Conservation (phyloP, 768 basidiomycete species). For the Boletus vinaceobasis region DNA sequence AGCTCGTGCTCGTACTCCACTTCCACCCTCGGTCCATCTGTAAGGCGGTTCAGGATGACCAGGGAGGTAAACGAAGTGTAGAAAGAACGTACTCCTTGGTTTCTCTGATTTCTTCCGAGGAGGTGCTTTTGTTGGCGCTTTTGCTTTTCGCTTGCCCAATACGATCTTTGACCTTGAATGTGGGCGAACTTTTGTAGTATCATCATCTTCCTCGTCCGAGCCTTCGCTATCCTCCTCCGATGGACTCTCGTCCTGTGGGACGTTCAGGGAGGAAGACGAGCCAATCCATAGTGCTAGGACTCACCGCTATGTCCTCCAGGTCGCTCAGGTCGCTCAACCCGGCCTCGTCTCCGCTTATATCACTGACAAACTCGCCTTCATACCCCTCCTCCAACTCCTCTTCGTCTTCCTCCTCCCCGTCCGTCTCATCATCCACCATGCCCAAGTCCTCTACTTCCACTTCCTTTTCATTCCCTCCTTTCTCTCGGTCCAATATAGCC, state of each 20-base stretch:
- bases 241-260: slow-evolving; percentile 30
- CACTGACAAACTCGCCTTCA: slow-evolving; percentile 56
- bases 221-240: slow-evolving; percentile 44
- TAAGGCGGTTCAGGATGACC: slow-evolving; percentile 13
- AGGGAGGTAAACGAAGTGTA: neutral
- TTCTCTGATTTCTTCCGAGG: slow-evolving; percentile 56
- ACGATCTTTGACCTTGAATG: slow-evolving; percentile 41
- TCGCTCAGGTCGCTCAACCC: slow-evolving; percentile 44
- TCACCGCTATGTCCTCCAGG: slow-evolving; percentile 64
- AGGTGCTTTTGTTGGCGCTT: slow-evolving; percentile 37
- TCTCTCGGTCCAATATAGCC: slow-evolving; percentile 82
- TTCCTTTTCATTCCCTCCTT: slow-evolving; percentile 43
- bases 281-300: slow-evolving; percentile 21
- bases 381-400: slow-evolving; percentile 49
- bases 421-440: slow-evolving; percentile 55
- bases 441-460: slow-evolving; percentile 41
- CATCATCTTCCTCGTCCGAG: slow-evolving; percentile 39
- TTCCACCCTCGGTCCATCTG: slow-evolving; percentile 80
- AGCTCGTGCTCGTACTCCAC: slow-evolving; percentile 96
- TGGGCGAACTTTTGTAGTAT: slow-evolving; percentile 35
- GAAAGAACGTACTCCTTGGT: slow-evolving; percentile 52
- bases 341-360: slow-evolving; percentile 49
- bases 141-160: slow-evolving; percentile 69
- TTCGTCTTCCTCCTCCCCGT: slow-evolving; percentile 45
- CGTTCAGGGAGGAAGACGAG: slow-evolving; percentile 18